Percentiles rank a stretch among this genome's conserved stretches.
These are phyloP conservation scores for Furculomyces boomerangus DNA, from an alignment of 371 early-diverging fungal species.

Conservation along the genomic window DNA sequence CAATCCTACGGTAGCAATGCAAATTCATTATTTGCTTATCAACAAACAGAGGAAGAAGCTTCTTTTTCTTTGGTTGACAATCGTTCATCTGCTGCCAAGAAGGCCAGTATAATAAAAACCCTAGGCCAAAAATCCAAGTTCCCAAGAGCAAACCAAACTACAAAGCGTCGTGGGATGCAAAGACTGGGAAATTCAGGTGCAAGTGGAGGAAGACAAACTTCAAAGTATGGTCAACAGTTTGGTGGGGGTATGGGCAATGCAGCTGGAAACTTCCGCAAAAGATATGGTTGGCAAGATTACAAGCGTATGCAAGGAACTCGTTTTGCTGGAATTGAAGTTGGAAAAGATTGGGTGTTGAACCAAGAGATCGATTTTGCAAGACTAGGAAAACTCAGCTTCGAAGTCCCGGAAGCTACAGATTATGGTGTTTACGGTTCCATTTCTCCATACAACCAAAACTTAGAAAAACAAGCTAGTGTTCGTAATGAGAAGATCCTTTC, in stretches of 20 bases:
- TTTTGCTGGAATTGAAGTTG: constrained; percentile 74
- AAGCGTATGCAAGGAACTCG: constrained; percentile 29
- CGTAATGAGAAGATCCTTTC: constrained; percentile 59
- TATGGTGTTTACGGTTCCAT: constrained; percentile 52
- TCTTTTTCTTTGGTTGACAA: constrained; percentile 92
- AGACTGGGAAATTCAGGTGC: constrained; percentile 7
- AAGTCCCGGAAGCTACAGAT: constrained; percentile 55
- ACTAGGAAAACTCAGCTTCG: constrained; percentile 62
- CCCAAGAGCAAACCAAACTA: constrained; percentile 17
- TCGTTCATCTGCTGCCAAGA: constrained; percentile 48
- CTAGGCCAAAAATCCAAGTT: constrained; percentile 5
- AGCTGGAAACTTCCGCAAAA: constrained; percentile 12
- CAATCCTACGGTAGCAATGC: constrained; percentile 77
- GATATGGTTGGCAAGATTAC: constrained; percentile 16
- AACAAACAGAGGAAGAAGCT: constrained; percentile 81
- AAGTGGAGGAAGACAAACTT: neutral
- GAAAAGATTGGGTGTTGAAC: constrained; percentile 76
- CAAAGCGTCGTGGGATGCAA: constrained; percentile 28
- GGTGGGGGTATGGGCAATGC: constrained; percentile 5
- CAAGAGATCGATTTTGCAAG: constrained; percentile 89
- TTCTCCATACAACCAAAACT: constrained; percentile 61
- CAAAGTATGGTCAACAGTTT: neutral
- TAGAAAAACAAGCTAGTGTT: constrained; percentile 60
- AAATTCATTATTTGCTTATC: constrained; percentile 76
- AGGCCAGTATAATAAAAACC: constrained; percentile 28